Base-by-base conservation (phyloP, 768 basidiomycete genomes). In the Mycena venus region DNA sequence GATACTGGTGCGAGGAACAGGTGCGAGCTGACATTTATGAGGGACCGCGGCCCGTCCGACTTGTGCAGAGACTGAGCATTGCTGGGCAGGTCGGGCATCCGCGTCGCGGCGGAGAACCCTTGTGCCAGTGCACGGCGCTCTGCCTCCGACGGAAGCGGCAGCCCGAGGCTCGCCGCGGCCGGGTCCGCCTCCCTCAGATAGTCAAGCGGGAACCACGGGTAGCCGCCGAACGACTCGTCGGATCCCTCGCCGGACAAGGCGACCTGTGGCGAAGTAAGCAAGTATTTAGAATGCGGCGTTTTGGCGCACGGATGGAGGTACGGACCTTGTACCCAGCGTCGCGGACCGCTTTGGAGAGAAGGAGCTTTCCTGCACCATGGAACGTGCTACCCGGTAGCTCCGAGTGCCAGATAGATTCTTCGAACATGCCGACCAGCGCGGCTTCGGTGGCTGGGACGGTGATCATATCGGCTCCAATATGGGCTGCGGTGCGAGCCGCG, bases 241-340 rank as follows among this genome's bases (percentile, higher is more conserved):
- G 47, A n/a, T n/a, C 47, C 47, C 12, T 49, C 47, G 1, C 47
- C 47, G 8, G 47, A 49, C 5, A 31, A 32, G 17, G 38, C 55
- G 55, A 25, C 65, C 65, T 29, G 51, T 53, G 25, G 55, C 55
- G n/a, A n/a, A n/a, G n/a, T n/a, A n/a, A n/a, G n/a, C n/a, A n/a
- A n/a, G n/a, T n/a, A n/a, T n/a, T n/a, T n/a, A n/a, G n/a, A n/a
- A n/a, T n/a, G n/a, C n/a, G n/a, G n/a, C n/a, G n/a, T n/a, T n/a
- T n/a, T n/a, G n/a, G n/a, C n/a, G n/a, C n/a, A n/a, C n/a, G n/a
- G n/a, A n/a, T n/a, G n/a, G n/a, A n/a, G n/a, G n/a, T n/a, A n/a
- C n/a, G n/a, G n/a, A 27, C 65, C 65, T 66, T 66, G 51, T 55
- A 66, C 7, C 65, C 65, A 21, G 38, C 38, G 17, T 55, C 65